phyloP scores from a whole-genome alignment of 2,329 filamentous ascomycete genomes.

The Pseudogymnoascus sp. region DNA sequence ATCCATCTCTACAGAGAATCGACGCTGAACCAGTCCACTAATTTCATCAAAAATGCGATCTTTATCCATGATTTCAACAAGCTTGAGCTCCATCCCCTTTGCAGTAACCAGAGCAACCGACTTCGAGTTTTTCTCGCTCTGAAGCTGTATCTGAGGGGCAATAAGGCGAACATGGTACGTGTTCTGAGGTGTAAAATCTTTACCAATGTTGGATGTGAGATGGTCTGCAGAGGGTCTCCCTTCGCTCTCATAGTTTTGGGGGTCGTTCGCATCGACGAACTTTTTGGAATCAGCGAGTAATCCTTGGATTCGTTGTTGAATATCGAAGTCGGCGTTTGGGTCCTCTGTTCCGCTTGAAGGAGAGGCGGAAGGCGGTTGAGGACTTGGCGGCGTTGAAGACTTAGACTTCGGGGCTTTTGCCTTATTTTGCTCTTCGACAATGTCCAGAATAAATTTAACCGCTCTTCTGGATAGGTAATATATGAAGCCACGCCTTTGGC shows the following conservation, averaged over 20 bases:
- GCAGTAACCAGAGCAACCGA: constrained; percentile 94
- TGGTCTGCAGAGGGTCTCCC: constrained; percentile 45
- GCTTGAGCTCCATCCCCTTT: constrained; percentile 96
- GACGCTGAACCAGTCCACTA: constrained; percentile 87
- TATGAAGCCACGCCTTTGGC: constrained; percentile 88
- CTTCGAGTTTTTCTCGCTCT: constrained; percentile 96
- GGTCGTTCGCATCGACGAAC: constrained; percentile 65
- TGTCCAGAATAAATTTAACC: constrained; percentile 96
- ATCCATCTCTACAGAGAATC: constrained; percentile 93
- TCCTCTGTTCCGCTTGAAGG: constrained; percentile 19
- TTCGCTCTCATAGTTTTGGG: constrained; percentile 29
- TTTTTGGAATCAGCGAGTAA: constrained; percentile 76
- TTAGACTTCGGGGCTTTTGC: constrained; percentile 41
- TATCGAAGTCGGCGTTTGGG: constrained; percentile 43
- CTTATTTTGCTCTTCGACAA: constrained; percentile 87
- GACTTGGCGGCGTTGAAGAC: constrained; percentile 18
- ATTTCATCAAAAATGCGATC: constrained; percentile 85
- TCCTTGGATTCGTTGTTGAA: constrained; percentile 79
- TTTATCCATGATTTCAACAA: constrained; percentile 97
- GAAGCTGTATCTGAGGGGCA: constrained; percentile 93
- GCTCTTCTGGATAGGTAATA: constrained; percentile 95
- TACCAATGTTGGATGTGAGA: constrained; percentile 66
- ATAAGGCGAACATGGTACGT: constrained; percentile 93
- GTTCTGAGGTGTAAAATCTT: constrained; percentile 84
- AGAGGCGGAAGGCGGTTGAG: constrained; percentile 8